Conservation (phyloP, 2,329 filamentous ascomycete species). For the Polychaeton citri region DNA sequence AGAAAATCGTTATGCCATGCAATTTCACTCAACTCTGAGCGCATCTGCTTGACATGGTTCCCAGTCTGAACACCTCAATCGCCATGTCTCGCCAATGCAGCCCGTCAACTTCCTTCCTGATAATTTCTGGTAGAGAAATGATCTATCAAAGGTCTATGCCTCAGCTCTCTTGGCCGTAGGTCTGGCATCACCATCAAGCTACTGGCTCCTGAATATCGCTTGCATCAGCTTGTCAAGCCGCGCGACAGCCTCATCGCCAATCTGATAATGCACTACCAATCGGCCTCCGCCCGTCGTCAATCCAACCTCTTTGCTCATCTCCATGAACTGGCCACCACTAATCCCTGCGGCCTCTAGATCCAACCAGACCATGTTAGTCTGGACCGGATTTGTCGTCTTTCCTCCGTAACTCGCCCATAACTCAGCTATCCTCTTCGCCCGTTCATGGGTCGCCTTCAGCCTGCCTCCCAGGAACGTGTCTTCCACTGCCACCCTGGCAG, state of each 20-base stretch:
- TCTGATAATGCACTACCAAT: conserved; percentile 60
- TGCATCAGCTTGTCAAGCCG: conserved; percentile 44
- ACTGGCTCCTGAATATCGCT: conserved; percentile 18
- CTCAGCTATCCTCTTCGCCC: conserved; percentile 47
- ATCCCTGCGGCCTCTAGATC: conserved; percentile 52
- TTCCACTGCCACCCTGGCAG: conserved; percentile 63
- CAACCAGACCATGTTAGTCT: conserved; percentile 91
- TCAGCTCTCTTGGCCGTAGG: too few relatives aligned
- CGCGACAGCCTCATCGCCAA: conserved; percentile 50
- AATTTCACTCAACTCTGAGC: too few relatives aligned
- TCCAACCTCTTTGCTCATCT: conserved; percentile 43
- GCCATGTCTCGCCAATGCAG: too few relatives aligned
- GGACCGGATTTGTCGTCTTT: conserved; percentile 51
- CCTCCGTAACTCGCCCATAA: conserved; percentile 61
- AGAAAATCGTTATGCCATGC: too few relatives aligned
- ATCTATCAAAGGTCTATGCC: too few relatives aligned
- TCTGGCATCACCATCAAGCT: too few relatives aligned
- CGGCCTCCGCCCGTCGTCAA: conserved; percentile 44
- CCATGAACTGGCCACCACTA: conserved; percentile 38
- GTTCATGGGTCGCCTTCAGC: conserved; percentile 46
- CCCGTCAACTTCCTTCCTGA: too few relatives aligned
- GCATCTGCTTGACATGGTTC: too few relatives aligned
- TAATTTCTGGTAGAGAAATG: too few relatives aligned
- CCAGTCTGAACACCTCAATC: too few relatives aligned
- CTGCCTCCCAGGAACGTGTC: conserved; percentile 63